Conservation (phyloP, 2,329 filamentous ascomycete species). For the Penicillium sp. region DNA sequence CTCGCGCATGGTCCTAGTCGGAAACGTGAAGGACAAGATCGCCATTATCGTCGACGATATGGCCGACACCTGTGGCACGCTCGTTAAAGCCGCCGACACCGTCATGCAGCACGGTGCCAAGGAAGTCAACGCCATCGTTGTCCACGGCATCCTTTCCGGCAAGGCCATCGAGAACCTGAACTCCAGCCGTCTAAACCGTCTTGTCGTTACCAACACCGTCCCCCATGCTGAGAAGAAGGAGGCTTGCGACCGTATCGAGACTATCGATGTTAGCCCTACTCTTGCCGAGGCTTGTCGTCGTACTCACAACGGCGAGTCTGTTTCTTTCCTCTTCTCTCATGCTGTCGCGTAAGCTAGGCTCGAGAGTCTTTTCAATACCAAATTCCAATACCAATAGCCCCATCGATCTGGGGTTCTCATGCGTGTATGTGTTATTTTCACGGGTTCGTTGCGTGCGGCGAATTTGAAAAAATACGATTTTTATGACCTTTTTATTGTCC, state of each 20-base stretch:
- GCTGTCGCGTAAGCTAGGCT: constrained; percentile 36
- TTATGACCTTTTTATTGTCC: constrained; percentile 17
- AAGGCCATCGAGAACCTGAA: constrained; percentile 86
- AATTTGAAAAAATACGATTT: constrained; percentile 26
- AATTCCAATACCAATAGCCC: neutral
- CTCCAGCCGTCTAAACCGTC: constrained; percentile 68
- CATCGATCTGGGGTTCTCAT: neutral
- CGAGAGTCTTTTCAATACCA: neutral
- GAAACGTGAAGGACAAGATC: constrained; percentile 84
- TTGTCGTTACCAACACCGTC: constrained; percentile 90
- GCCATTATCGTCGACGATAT: constrained; percentile 98
- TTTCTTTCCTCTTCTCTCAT: constrained; percentile 52
- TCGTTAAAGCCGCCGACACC: constrained; percentile 83
- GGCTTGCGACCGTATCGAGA: constrained; percentile 74
- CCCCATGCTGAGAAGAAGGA: constrained; percentile 77
- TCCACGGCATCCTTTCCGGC: constrained; percentile 85
- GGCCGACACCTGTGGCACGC: constrained; percentile 91
- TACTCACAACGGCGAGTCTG: constrained; percentile 53
- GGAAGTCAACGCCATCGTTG: constrained; percentile 91
- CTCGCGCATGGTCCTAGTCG: constrained; percentile 91
- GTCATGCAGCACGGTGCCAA: constrained; percentile 82
- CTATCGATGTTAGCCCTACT: constrained; percentile 88
- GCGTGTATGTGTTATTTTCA: constrained; percentile 8
- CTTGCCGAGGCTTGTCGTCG: constrained; percentile 50
- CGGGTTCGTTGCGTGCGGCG: constrained; percentile 15